Evolutionary conservation across 495 filamentous ascomycete species (phyloP), one percentile per base, ranked within the genome.

Genomic region (Trichocladium antarcticum): DNA sequence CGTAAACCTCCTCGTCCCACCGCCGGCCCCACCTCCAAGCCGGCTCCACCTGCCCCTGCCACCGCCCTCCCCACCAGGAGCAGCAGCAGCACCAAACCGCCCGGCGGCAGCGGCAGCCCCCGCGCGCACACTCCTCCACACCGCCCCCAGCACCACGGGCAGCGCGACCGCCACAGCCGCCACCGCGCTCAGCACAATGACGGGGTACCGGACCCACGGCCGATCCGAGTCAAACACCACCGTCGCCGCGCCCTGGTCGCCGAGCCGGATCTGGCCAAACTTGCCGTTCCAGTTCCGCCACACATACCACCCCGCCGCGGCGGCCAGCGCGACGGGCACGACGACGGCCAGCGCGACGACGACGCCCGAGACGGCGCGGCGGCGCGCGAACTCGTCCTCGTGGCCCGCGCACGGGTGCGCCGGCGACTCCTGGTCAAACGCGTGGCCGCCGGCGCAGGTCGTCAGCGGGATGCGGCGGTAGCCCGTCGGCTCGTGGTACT

Each of bases 401-500:
- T 86, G 78, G 47, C 78, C 80, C 3, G 82, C 78, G 62, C 92
- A 99, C 7, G 85, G 71, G 22, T 74, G 61, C 14, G 69, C 42
- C 2, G 60, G 53, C 20, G 74, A 70, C 31, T 70, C 68, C 57
- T 79, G 79, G 57, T 96, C 89, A 28, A 85, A 67, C 50, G 84
- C 76, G 9, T 60, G 58, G 19, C 89, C 93, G 38, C 81, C 85
- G 35, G 75, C 27, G 60, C 93, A 99, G 5, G 87, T 97, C 2
- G 87, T 84, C 37, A 90, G 74, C 2, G 87, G 89, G 52, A 97
- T 84, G 47, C 85, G 81, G n/a, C 93, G 84, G 69, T 92, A 95
- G 44, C 87, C 89, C 14, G 85, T 93, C 14, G 82, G 79, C 42
- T 84, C 75, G 71, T 74, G 89, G 67, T 83, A 99, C 59, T 93